Evolutionary conservation across 768 basidiomycete genomes (phyloP), one percentile per base, ranked within the genome.

Genomic region (Pholiota conissans): DNA sequence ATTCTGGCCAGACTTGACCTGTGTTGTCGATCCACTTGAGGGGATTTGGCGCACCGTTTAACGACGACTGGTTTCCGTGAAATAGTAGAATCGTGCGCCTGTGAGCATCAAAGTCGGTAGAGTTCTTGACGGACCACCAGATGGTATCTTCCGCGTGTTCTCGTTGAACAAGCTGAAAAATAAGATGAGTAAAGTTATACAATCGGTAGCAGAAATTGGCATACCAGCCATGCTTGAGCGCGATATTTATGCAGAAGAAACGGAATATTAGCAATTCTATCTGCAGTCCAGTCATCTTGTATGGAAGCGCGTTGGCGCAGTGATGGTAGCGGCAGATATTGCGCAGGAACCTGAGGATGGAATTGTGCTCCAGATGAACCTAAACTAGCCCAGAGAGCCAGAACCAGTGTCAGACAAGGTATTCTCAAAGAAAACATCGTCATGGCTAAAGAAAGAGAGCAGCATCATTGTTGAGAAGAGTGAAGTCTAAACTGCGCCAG

Each of bases 141-240:
- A 79, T 69, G 5, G 80, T 79, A 61, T 84, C 82, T 57, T 84
- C 82, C 2, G 81, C 81, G 59, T 82, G 79, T 60, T 84, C 82
- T 34, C 79, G 71, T 69, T 79, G 76, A 52, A 68, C 70, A 63
- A 79, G 73, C 79, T 81, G 63, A 10, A 22, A 49, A 30, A 28
- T 55, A 24, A 56, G 46, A 53, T 22, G 22, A 49, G 49, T 20
- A 13, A 13, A 3, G 13, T 26, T 40, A 46, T 47, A 24, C 14
- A 35, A 28, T 16, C 16, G 27, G 18, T 32, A 16, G 22, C 7
- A 20, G 18, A 48, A 47, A 40, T 5, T 28, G 24, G 60, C 71
- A 58, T 50, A 77, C 78, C 57, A 80, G 68, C 77, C 78, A 79
- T 7, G 75, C 75, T 54, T 75, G 73, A 9, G 75, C 76, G 22